Base-by-base conservation (phyloP, 345 rosid genomes). In the Geranium rotundifolium region DNA sequence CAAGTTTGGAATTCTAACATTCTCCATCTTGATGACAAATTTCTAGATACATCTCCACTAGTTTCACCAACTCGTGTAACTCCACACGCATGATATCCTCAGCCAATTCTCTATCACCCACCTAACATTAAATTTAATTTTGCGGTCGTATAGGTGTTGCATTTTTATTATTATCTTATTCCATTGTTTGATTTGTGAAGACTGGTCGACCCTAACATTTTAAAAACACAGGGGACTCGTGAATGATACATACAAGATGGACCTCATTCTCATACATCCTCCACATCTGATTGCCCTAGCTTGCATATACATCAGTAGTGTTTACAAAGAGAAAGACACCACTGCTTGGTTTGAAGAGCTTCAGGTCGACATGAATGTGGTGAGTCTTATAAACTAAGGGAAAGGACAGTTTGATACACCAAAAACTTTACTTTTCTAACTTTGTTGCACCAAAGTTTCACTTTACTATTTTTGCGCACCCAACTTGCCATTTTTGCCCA, bases 281-380 rank as follows among this genome's bases (percentile, higher is more conserved):
- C 99, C 97, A 1, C 89, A 86, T 75, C 75, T 84, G 64, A 88
- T 93, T 65, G 85, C 99, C 23, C 73, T 93, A 59, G 99, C 97
- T 78, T 93, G 96, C 89, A 84, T 93, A 50, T 88, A 82, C 73
- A 86, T 88, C 62, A 90, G 95, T 41, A 83, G 89, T 20, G 92
- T 82, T 34, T 69, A 75, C 71, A 84, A 80, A 68, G 99, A 90
- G 17, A 88, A 76, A 77, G 97, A 90, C 72, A 79, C 70, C 63
- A 83, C 83, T 17, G 75, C 95, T n/a, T 93, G 99, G 99, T 90
- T 93, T 62, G 99, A 93, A 77, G 99, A 93, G 79, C 97, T 93
- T 31, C 86, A 81, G 0, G 95, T 85, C n/a, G 99, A 90, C 77
- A 87, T 93, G 97, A 93, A 86, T 77, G 85, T 83, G 71, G 99